Percentiles rank a stretch among this genome's conserved stretches.
Evolutionary conservation across 2,329 filamentous ascomycete genomes (phyloP).

Genomic region (Diplocarpon rosae): DNA sequence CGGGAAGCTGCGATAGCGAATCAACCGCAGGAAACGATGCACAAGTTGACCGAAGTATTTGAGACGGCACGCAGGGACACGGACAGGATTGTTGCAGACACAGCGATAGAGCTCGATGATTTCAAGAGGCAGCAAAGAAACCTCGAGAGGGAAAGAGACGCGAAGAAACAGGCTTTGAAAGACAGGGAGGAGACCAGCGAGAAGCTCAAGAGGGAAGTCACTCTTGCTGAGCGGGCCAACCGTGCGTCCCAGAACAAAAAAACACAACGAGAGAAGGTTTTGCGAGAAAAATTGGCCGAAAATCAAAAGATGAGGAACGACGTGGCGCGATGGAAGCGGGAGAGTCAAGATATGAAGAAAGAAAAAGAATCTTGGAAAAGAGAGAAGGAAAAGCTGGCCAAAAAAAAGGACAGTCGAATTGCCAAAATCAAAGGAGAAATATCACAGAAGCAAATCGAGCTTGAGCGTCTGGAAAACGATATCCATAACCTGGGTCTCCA

Average conservation of each 20-base stretch:
- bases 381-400: constrained; percentile 40
- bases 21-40: constrained; percentile 55
- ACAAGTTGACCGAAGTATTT: constrained; percentile 71
- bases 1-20: constrained; percentile 27
- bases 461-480: constrained; percentile 53
- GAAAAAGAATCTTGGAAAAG: constrained; percentile 43
- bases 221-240: constrained; percentile 70
- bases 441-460: constrained; percentile 46
- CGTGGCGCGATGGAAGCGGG: constrained; percentile 56
- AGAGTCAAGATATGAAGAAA: constrained; percentile 46
- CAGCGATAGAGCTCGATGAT: constrained; percentile 61
- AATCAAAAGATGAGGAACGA: constrained; percentile 60
- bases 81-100: constrained; percentile 63
- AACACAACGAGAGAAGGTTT: constrained; percentile 60
- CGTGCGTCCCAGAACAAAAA: constrained; percentile 69
- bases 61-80: constrained; percentile 74
- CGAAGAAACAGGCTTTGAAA: constrained; percentile 65
- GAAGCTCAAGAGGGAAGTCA: constrained; percentile 71
- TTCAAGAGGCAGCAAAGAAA: constrained; percentile 54
- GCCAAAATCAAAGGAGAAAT: constrained; percentile 44
- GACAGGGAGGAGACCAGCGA: constrained; percentile 87
- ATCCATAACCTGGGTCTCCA: constrained; percentile 60
- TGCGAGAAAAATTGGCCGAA: constrained; percentile 60
- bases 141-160: constrained; percentile 66
- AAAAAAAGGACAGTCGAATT: constrained; percentile 41